Conservation (phyloP, 768 basidiomycete genomes). For the Pleurotus citrinopileatus region DNA sequence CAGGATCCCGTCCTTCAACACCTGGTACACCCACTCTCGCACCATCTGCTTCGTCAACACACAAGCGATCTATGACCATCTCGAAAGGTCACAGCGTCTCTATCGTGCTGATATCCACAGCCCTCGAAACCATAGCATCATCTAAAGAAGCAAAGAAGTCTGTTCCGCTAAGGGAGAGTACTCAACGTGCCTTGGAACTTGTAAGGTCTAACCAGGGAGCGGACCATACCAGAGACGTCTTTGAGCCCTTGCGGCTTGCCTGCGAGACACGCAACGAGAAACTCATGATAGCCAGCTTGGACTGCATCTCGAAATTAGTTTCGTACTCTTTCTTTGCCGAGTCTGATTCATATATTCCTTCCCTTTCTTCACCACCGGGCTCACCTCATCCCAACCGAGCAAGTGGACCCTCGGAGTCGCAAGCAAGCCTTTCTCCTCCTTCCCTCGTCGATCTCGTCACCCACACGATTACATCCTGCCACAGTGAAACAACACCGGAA, state of each 20-base stretch:
- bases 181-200: constrained; percentile 79
- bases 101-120: constrained; percentile 77
- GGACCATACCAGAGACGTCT: constrained; percentile 80
- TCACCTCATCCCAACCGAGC: constrained; percentile 55
- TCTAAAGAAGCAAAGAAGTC: constrained; percentile 90
- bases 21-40: constrained; percentile 10
- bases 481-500: constrained; percentile 85
- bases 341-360: constrained; percentile 44
- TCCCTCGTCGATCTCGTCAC: constrained; percentile 91
- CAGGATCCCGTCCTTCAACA: constrained; percentile 5
- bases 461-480: constrained; percentile 90
- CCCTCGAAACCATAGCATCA: constrained; percentile 79
- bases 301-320: constrained; percentile 96
- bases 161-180: constrained; percentile 75
- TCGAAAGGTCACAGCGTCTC: constrained; percentile 74
- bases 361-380: constrained; percentile 57
- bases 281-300: constrained; percentile 93
- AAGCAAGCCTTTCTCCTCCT: constrained; percentile 52
- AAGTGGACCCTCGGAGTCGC: constrained; percentile 41
- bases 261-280: constrained; percentile 95
- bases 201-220: constrained; percentile 73
- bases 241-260: constrained; percentile 93
- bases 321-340: constrained; percentile 97
- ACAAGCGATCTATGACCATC: constrained; percentile 58
- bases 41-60: constrained; percentile 23